Base-by-base conservation (phyloP, 164 flowering plant genomes). In the Protea cynaroides region DNA sequence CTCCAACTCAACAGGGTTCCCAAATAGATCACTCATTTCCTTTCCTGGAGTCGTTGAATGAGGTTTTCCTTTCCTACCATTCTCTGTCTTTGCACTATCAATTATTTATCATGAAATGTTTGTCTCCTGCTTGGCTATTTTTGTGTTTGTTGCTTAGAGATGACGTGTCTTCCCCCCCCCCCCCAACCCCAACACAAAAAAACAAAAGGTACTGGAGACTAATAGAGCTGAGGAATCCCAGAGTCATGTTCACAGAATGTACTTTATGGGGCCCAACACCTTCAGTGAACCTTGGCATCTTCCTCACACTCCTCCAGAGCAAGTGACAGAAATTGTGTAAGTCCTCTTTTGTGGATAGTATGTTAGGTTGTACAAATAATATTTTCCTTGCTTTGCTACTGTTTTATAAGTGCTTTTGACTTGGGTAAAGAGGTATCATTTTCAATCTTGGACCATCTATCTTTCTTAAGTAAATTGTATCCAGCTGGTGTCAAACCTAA, bases 271-370 rank as follows among this genome's bases (percentile, higher is more conserved):
- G 50, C 83, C 91, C 43, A 94, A 94, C 69, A 91, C 94, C 54
- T 94, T 90, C 65, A 79, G 86, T 73, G 87, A 90, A 74, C 97
- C 98, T 34, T 94, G 98, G 98, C 91, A 89, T 76, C 88, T 94
- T 11, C 86, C 89, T 58, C 89, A 84, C 62, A 83, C 85, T 44
- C 98, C 98, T 73, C 97, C 98, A 29, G 86, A 85, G 51, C 89
- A 87, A 84, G 77, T 94, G 25, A 81, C 58, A 57, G 96, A 87
- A 54, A 89, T 94, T 74, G 97, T 94, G 98, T 94, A 87, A 67
- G 91, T 56, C 14, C 14, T 56, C 58, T 15, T 25, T 56, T 36
- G 58, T 14, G n/a, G 7, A 25, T 56, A 25, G 58, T 14, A 8
- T 6, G 15, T 56, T 25, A 56, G 2, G 25, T 13, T 2, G 7